Evolutionary conservation across 1,284 basidiomycete genomes (phyloP).

Genomic region (Microstroma glucosiphilum): DNA sequence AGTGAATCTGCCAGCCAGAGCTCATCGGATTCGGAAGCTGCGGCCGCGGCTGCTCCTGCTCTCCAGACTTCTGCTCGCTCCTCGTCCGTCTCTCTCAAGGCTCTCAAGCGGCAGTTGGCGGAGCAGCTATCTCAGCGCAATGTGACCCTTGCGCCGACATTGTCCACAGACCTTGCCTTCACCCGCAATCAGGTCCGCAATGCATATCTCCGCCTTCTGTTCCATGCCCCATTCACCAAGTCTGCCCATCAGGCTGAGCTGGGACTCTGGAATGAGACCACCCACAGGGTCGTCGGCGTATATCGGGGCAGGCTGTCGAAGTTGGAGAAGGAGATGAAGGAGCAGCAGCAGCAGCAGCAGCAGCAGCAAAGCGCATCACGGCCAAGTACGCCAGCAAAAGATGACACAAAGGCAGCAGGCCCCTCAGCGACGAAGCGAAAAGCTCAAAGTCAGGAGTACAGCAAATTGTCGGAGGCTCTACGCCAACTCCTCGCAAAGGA

Average conservation of each 20-base stretch:
- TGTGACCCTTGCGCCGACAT: slow-evolving; percentile 4
- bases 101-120: not conserved
- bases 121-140: not conserved
- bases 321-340: slow-evolving; percentile 24
- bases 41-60: not conserved
- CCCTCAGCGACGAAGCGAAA: slow-evolving; percentile 12
- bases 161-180: slow-evolving; percentile 2
- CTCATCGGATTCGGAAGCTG: no score
- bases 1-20: no score
- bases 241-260: slow-evolving; percentile 32
- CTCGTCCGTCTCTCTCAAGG: not conserved
- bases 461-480: slow-evolving; percentile 16
- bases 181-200: slow-evolving; percentile 25
- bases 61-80: slow-evolving; percentile 2
- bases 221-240: slow-evolving; percentile 37
- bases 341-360: slow-evolving; percentile 6
- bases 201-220: slow-evolving; percentile 43
- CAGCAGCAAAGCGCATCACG: not conserved
- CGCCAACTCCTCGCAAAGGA: slow-evolving; percentile 39
- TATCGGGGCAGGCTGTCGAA: slow-evolving; percentile 30
- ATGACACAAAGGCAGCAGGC: slow-evolving; percentile 8
- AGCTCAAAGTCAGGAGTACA: slow-evolving; percentile 7
- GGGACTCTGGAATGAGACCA: slow-evolving; percentile 43
- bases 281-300: slow-evolving; percentile 34
- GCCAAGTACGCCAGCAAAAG: not conserved